Evolutionary conservation across 805 yeast genomes (phyloP), one percentile per base, ranked within the genome.

Genomic region (Candida krabiensis): DNA sequence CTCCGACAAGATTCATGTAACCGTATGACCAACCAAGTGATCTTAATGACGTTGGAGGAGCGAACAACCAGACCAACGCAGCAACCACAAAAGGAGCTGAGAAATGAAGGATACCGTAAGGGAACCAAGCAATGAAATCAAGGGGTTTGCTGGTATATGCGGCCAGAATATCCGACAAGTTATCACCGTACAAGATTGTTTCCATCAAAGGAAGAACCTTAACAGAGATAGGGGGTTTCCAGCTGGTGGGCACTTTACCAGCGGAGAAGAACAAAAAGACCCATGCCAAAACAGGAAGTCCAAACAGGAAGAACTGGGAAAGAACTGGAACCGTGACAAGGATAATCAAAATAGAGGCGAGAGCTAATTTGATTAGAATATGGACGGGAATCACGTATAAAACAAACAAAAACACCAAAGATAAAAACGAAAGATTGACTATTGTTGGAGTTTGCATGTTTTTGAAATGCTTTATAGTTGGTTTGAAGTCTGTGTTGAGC

Each of bases 11-110:
- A 63, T 90, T 91, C 91, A 89, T 83, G 69, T 85, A 87, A 5
- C 98, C 98, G 64, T 90, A 86, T 3, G 96, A 89, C 68, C 88
- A 86, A 3, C 87, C 96, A 61, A 81, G 90, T 2, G 87, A 80
- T 46, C 93, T 78, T 25, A 90, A 65, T 9, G 87, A 69, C 4
- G 88, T 83, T 33, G 98, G 97, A 13, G 97, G 96, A 0, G 88
- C 96, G 71, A 87, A 91, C 19, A 90, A 52, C 60, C 88, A 90
- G 37, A 86, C 63, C 33, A 88, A 59, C 3, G 73, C 79, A 0
- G 96, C 91, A 29, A 86, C 86, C 6, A 90, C 78, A 56, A 90
- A 87, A 2, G 98, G 97, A 12, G 84, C 79, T 14, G 83, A 80
- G 55, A 86, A 90, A 66, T 90, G 98, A 43, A 86, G 70, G 11